Evolutionary conservation across 208 protist genomes (phyloP).

Genomic region (Trypanosoma melophagium): DNA sequence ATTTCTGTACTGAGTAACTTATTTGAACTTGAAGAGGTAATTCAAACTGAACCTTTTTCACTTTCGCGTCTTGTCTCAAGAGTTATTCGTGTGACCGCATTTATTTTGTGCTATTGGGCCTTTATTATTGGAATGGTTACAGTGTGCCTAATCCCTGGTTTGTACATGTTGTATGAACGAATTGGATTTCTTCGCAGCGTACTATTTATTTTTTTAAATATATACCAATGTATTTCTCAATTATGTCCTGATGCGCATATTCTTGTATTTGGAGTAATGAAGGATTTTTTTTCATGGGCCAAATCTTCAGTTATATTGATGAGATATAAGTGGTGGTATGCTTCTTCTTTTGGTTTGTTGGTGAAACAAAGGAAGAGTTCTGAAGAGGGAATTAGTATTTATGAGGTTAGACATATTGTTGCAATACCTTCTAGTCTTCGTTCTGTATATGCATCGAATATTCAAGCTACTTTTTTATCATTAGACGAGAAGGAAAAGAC

Average conservation of each 20-base stretch:
- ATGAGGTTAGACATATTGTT: neutral
- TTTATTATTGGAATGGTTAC: constrained; percentile 9
- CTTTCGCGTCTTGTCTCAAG: constrained; percentile 10
- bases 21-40: constrained; percentile 18
- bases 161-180: constrained; percentile 7
- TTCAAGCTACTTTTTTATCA: neutral
- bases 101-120: constrained; percentile 18
- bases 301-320: constrained; percentile 1
- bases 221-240: neutral
- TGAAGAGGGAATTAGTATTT: neutral
- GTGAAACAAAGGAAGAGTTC: neutral
- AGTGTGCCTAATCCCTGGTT: constrained; percentile 5
- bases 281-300: neutral
- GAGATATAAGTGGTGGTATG: constrained; percentile 20
- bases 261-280: neutral
- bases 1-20: neutral
- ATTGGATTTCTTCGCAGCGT: neutral
- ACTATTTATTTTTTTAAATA: constrained; percentile 2
- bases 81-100: constrained; percentile 11
- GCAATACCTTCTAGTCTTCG: constrained; percentile 16
- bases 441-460: neutral
- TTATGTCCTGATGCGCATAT: constrained; percentile 1
- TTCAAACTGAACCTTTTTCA: neutral
- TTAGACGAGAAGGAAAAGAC: neutral
- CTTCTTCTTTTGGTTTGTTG: constrained; percentile 18